These are phyloP conservation scores for Yamadazyma philogaea DNA, from an alignment of 805 yeast genomes.

Conservation along the genomic window DNA sequence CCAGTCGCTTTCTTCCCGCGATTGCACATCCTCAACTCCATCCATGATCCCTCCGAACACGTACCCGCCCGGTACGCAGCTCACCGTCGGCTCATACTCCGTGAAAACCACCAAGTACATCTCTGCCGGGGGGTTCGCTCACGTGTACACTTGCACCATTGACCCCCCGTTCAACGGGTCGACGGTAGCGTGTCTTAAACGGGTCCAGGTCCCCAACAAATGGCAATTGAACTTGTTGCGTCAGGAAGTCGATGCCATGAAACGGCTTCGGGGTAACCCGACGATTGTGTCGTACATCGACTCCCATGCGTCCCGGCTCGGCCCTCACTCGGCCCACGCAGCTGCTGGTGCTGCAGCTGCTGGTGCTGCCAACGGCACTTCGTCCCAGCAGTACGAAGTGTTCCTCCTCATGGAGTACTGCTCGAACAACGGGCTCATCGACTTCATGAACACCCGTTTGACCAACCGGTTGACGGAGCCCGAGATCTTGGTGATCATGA, in stretches of 20 bases:
- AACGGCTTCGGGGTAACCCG: conserved; percentile 71
- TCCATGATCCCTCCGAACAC: conserved; percentile 4
- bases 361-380: background rate
- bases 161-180: conserved; percentile 51
- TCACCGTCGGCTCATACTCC: conserved; percentile 81
- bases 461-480: conserved; percentile 63
- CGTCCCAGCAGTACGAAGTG: conserved; percentile 53
- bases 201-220: conserved; percentile 95
- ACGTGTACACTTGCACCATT: conserved; percentile 78
- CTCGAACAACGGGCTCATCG: conserved; percentile 69
- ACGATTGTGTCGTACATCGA: conserved; percentile 89
- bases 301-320: conserved; percentile 79
- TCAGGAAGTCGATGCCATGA: conserved; percentile 98
- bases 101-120: conserved; percentile 68
- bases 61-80: conserved; percentile 51
- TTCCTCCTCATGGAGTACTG: conserved; percentile 80
- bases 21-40: background rate
- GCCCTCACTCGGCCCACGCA: background rate
- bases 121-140: conserved; percentile 94
- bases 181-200: conserved; percentile 74
- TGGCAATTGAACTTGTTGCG: conserved; percentile 74
- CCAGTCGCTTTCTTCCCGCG: background rate
- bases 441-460: conserved; percentile 72
- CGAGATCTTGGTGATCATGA: conserved; percentile 67
- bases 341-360: conserved; percentile 9